These are phyloP conservation scores for Didymella glomerata DNA, from an alignment of 2,329 filamentous ascomycete genomes.

Conservation along the genomic window DNA sequence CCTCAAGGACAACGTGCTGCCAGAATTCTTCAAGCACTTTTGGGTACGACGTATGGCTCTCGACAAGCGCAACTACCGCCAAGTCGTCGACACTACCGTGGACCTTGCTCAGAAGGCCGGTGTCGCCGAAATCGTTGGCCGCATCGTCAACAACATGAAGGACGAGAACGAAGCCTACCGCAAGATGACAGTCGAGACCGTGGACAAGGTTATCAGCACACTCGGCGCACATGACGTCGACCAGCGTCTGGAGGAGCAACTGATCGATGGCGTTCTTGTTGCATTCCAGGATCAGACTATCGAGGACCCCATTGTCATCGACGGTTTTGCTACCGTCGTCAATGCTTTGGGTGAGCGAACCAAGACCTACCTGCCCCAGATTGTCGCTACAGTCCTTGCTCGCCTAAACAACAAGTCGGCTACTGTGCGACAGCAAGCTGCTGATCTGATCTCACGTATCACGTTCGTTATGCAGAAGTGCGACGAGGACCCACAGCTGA, in stretches of 20 bases:
- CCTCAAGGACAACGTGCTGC: conserved; percentile 91
- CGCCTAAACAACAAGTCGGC: conserved; percentile 97
- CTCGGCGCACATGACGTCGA: conserved; percentile 94
- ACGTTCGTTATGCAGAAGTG: conserved; percentile 99
- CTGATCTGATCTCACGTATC: conserved; percentile 94
- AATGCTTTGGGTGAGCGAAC: conserved; percentile 92
- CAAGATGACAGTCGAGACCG: conserved; percentile 98
- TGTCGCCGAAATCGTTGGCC: conserved; percentile 90
- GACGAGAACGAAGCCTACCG: conserved; percentile 98
- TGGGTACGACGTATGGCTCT: conserved; percentile 97
- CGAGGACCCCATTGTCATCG: conserved; percentile 94
- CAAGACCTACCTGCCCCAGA: conserved; percentile 96
- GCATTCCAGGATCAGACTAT: conserved; percentile 98
- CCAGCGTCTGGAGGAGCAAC: conserved; percentile 87
- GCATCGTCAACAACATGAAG: conserved; percentile 94
- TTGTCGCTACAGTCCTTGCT: conserved; percentile 96
- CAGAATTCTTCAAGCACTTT: conserved; percentile 98
- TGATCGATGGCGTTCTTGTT: conserved; percentile 94
- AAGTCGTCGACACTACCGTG: conserved; percentile 97
- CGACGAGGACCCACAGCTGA: conserved; percentile 93
- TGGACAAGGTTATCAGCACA: conserved; percentile 94
- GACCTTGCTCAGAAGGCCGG: conserved; percentile 98
- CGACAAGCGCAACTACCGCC: conserved; percentile 96
- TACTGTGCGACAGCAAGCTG: conserved; percentile 94
- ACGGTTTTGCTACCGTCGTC: conserved; percentile 96